Conservation (phyloP, 352 stramenopile species). For the Pythium scleroteichum region DNA sequence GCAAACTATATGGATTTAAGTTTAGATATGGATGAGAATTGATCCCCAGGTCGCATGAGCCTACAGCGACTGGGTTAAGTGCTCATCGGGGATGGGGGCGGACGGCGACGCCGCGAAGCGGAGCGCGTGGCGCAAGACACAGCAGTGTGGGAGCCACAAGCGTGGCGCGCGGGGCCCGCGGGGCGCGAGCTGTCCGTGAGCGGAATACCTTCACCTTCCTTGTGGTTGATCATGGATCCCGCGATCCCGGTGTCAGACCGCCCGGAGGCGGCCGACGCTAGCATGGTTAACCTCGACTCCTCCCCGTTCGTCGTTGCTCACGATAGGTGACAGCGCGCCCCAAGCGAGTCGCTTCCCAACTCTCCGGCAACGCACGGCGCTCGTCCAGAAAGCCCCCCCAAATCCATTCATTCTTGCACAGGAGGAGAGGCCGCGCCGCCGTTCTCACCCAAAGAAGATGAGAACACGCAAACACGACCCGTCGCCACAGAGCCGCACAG, state of each 20-base stretch:
- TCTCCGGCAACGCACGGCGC: constrained; percentile 14
- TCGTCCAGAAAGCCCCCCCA: no score
- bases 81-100: constrained; percentile 41
- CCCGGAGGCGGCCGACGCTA: constrained; percentile 39
- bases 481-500: no score
- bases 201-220: constrained; percentile 74
- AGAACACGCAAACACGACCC: no score
- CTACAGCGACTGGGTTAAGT: constrained; percentile 52
- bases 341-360: constrained; percentile 15
- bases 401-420: constrained; percentile 26
- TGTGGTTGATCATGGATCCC: constrained; percentile 80
- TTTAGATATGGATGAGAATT: constrained; percentile 40
- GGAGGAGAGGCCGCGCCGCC: constrained; percentile 8
- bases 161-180: constrained; percentile 1
- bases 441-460: background rate
- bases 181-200: constrained; percentile 15
- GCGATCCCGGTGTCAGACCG: constrained; percentile 62
- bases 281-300: constrained; percentile 24
- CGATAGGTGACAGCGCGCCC: background rate
- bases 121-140: constrained; percentile 24
- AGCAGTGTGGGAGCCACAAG: constrained; percentile 11
- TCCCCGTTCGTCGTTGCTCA: constrained; percentile 1
- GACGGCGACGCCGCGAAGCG: background rate
- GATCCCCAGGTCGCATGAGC: constrained; percentile 40
- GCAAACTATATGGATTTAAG: constrained; percentile 1